Base-by-base conservation (phyloP, 164 flowering plant genomes). In the Paratinospora sagittata region DNA sequence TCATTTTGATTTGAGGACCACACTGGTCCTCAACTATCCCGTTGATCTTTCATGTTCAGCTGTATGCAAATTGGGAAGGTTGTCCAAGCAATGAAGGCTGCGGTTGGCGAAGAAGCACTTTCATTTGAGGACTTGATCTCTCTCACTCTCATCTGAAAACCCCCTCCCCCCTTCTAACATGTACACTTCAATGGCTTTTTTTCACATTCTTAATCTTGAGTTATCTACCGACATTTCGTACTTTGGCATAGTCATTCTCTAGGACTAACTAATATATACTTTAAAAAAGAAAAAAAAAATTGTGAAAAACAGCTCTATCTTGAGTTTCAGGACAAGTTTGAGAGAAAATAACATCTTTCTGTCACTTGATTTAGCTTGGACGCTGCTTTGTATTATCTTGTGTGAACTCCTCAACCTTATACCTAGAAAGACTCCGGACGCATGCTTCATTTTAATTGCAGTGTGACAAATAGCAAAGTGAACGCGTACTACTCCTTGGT, bases 81-180 rank as follows among this genome's bases (percentile, higher is more conserved):
- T 84, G 99, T 96, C 10, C 98, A 96, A 75, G 99, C 99, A 66
- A 96, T 96, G 99, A 96, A 96, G 84, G 98, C 98, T 73, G 99
- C 91, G 79, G 99, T 96, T 70, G 99, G 99, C 85, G 99, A 96
- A 83, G 99, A 93, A 85, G 99, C 99, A 7, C 95, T 96, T 76
- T 93, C 98, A 78, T 95, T 98, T 14, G 98, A 96, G 79, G 99
- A 94, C 76, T 77, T 94, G 93, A 97, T 93, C 69, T 72, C 63
- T 75, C 70, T 67, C 70, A 63, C 57, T 72, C 75, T n/a, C n/a
- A n/a, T n/a, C n/a, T n/a, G n/a, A n/a, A n/a, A n/a, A n/a, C n/a
- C n/a, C n/a, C n/a, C n/a, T n/a, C n/a, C n/a, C n/a, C n/a, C n/a
- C n/a, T n/a, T n/a, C n/a, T n/a, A n/a, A n/a, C n/a, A n/a, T n/a